These are phyloP conservation scores for Trichoderma virens DNA, from an alignment of 495 filamentous ascomycete genomes.

Conservation along the genomic window DNA sequence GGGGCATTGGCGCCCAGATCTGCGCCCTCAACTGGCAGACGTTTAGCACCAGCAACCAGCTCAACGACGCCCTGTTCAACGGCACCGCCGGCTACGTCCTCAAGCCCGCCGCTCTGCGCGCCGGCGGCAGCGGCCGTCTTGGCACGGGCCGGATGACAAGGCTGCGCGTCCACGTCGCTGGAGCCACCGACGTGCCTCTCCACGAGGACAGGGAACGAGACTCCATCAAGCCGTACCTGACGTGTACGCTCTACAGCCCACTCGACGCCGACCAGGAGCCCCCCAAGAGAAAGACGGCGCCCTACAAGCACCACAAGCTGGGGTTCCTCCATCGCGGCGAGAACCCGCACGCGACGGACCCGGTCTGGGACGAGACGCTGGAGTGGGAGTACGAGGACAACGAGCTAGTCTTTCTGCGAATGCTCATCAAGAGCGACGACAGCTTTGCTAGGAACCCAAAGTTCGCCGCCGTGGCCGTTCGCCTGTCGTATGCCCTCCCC, in stretches of 20 bases:
- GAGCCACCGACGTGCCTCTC: slow-evolving; percentile 42
- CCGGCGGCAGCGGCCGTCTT: slow-evolving; percentile 34
- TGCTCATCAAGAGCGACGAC: slow-evolving; percentile 48
- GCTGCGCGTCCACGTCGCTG: slow-evolving; percentile 37
- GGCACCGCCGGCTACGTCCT: slow-evolving; percentile 47
- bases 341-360: slow-evolving; percentile 37
- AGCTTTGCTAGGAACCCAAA: slow-evolving; percentile 43
- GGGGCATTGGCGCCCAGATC: slow-evolving; percentile 48
- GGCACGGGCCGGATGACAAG: slow-evolving; percentile 22
- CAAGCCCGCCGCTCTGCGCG: slow-evolving; percentile 43
- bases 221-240: slow-evolving; percentile 45
- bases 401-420: slow-evolving; percentile 43
- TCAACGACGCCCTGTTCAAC: slow-evolving; percentile 50
- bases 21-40: slow-evolving; percentile 53
- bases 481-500: slow-evolving; percentile 37
- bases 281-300: slow-evolving; percentile 42
- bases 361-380: slow-evolving; percentile 44
- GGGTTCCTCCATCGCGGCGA: slow-evolving; percentile 32
- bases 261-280: slow-evolving; percentile 27
- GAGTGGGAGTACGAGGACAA: slow-evolving; percentile 50
- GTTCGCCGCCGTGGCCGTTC: slow-evolving; percentile 37
- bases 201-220: slow-evolving; percentile 25
- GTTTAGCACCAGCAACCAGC: slow-evolving; percentile 43
- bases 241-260: slow-evolving; percentile 42
- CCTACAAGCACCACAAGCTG: slow-evolving; percentile 40